Evolutionary conservation across 495 filamentous ascomycete species (phyloP).

Genomic region (Lepidopterella palustris): DNA sequence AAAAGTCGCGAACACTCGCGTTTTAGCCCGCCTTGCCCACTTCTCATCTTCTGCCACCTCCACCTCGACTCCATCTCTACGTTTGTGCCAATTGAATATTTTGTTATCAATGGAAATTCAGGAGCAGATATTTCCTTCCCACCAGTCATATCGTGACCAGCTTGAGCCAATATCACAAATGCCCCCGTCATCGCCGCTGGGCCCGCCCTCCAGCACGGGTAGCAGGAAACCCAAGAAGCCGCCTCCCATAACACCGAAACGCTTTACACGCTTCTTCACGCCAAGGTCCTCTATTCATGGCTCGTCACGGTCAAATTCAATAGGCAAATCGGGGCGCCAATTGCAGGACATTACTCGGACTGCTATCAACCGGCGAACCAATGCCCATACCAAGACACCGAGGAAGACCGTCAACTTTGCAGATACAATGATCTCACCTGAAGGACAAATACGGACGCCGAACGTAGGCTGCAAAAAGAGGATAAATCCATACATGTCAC

Average conservation of each 20-base stretch:
- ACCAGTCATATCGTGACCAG: not conserved
- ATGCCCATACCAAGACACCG: constrained; percentile 1
- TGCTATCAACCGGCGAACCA: constrained; percentile 26
- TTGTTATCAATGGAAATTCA: not conserved
- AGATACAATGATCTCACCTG: constrained; percentile 8
- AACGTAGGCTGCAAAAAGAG: constrained; percentile 29
- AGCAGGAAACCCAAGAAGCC: constrained; percentile 35
- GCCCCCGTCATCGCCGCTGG: constrained; percentile 25
- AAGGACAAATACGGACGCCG: constrained; percentile 13
- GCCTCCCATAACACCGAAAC: constrained; percentile 41
- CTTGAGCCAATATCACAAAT: constrained; percentile 20
- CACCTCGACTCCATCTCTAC: not conserved
- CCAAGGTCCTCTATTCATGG: constrained; percentile 47
- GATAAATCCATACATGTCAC: constrained; percentile 25
- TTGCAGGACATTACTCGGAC: constrained; percentile 59
- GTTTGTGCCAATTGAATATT: not conserved
- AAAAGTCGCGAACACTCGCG: not conserved
- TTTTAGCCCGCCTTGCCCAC: not conserved
- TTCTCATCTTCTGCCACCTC: constrained; percentile 8
- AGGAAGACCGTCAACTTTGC: constrained; percentile 28
- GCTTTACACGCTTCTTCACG: constrained; percentile 77
- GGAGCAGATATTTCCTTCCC: not conserved
- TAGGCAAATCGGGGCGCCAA: constrained; percentile 45
- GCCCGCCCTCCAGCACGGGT: constrained; percentile 8
- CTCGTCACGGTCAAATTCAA: constrained; percentile 43